Evolutionary conservation across 495 filamentous ascomycete genomes (phyloP).

Genomic region (Neurospora sp.): DNA sequence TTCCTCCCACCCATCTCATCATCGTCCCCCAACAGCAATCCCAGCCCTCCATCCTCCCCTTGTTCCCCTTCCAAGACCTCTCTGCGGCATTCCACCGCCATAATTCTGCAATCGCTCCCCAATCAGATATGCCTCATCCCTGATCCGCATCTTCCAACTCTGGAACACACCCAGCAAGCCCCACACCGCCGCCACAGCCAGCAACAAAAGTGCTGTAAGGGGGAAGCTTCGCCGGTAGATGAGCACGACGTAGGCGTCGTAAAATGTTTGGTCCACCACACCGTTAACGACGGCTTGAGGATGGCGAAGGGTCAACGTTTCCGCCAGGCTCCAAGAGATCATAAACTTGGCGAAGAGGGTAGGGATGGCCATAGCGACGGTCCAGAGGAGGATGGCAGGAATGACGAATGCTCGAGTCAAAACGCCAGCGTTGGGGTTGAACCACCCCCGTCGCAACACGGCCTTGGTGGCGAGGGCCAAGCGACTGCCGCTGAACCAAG

Average conservation of each 20-base stretch:
- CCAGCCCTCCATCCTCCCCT: conserved; percentile 20
- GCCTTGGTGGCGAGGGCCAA: conserved; percentile 63
- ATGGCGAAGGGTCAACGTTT: conserved; percentile 1
- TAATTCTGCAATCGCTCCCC: conserved; percentile 92
- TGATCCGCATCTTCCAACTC: conserved; percentile 70
- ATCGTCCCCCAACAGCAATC: background rate
- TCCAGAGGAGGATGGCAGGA: conserved; percentile 51
- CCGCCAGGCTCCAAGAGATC: conserved; percentile 21
- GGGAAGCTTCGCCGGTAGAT: conserved; percentile 70
- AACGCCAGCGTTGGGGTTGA: conserved; percentile 65
- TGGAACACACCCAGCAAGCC: conserved; percentile 54
- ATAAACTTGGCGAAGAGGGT: conserved; percentile 21
- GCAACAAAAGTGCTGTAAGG: conserved; percentile 39
- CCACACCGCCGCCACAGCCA: conserved; percentile 20
- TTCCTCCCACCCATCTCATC: background rate
- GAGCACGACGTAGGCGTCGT: conserved; percentile 38
- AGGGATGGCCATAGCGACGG: conserved; percentile 50
- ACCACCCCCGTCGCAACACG: conserved; percentile 68
- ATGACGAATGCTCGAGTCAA: conserved; percentile 77
- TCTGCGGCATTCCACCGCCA: conserved; percentile 40
- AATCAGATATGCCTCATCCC: conserved; percentile 93
- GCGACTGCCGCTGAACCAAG: conserved; percentile 50
- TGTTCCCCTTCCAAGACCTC: background rate
- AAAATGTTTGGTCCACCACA: conserved; percentile 19
- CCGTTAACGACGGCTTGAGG: conserved; percentile 13